Evolutionary conservation across 2,329 filamentous ascomycete genomes (phyloP).

Genomic region (Pyricularia grisea): DNA sequence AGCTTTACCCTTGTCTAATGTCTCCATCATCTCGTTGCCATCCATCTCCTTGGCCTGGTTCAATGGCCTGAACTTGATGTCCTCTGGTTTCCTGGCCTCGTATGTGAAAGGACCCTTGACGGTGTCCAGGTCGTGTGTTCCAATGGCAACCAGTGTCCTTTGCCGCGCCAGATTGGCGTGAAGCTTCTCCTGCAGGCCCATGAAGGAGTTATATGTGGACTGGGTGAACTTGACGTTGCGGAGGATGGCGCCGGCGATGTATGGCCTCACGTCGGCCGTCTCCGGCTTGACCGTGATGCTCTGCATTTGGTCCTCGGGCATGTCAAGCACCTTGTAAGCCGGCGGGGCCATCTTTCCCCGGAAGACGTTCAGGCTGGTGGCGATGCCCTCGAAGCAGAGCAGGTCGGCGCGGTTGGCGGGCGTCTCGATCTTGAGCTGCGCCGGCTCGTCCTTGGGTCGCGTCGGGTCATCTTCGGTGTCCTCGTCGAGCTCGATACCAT

Average conservation of each 20-base stretch:
- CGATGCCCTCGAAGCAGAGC: conserved; percentile 95
- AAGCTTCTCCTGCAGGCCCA: conserved; percentile 92
- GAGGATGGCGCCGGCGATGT: conserved; percentile 82
- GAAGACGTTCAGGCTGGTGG: conserved; percentile 94
- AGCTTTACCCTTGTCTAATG: conserved; percentile 40
- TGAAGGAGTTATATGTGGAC: conserved; percentile 93
- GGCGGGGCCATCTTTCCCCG: conserved; percentile 65
- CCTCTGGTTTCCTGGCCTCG: conserved; percentile 81
- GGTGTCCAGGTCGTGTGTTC: conserved; percentile 92
- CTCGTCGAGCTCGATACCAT: conserved; percentile 95
- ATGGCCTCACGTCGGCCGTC: conserved; percentile 72
- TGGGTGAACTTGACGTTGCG: conserved; percentile 87
- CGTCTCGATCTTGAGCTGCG: conserved; percentile 96
- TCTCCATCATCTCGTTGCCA: conserved; percentile 71
- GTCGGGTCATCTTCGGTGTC: conserved; percentile 69
- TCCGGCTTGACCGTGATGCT: conserved; percentile 70
- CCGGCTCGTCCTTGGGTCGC: conserved; percentile 72
- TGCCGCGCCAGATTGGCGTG: conserved; percentile 93
- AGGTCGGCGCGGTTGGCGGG: conserved; percentile 83
- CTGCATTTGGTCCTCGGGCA: conserved; percentile 64
- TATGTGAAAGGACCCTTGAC: conserved; percentile 94
- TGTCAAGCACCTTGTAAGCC: conserved; percentile 67
- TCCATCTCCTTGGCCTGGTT: conserved; percentile 90
- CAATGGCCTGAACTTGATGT: conserved; percentile 83
- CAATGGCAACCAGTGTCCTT: conserved; percentile 89